These are phyloP conservation scores for Cephalotrichum gorgonifer DNA, from an alignment of 2,329 filamentous ascomycete genomes.

Conservation along the genomic window DNA sequence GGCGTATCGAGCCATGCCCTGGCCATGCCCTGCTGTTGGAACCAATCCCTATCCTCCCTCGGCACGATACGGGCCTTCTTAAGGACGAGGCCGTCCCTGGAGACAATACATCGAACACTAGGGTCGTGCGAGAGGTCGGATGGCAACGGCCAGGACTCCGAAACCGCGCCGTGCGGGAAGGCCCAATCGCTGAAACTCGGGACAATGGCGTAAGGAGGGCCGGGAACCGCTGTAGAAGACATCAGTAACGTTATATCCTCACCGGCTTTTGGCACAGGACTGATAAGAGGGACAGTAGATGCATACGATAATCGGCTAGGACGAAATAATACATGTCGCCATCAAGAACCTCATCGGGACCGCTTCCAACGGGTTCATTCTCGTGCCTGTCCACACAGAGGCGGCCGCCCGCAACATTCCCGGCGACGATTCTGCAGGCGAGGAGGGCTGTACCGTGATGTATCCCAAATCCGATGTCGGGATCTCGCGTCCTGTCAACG, in stretches of 20 bases:
- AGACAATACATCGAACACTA: neutral
- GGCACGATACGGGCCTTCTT: neutral
- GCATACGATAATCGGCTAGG: neutral
- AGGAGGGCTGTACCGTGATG: neutral
- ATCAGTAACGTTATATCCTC: too few species aligned
- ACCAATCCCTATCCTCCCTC: neutral
- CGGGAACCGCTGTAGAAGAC: neutral
- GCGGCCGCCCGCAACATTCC: neutral
- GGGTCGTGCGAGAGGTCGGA: too few species aligned
- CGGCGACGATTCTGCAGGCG: neutral
- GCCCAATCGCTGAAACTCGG: neutral
- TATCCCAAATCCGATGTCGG: neutral
- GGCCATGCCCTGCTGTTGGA: neutral
- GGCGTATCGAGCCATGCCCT: neutral
- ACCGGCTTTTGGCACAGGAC: neutral
- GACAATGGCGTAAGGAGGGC: neutral
- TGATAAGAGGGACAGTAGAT: neutral
- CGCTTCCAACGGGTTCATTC: neutral
- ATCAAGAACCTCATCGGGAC: neutral
- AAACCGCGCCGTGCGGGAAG: neutral
- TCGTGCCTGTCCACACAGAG: neutral
- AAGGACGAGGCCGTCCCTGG: neutral
- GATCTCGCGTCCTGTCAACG: neutral
- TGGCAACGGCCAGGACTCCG: neutral
- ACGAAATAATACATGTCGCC: neutral